phyloP scores from a whole-genome alignment of 176 grass and related monocot species.

The Ensete ventricosum region DNA sequence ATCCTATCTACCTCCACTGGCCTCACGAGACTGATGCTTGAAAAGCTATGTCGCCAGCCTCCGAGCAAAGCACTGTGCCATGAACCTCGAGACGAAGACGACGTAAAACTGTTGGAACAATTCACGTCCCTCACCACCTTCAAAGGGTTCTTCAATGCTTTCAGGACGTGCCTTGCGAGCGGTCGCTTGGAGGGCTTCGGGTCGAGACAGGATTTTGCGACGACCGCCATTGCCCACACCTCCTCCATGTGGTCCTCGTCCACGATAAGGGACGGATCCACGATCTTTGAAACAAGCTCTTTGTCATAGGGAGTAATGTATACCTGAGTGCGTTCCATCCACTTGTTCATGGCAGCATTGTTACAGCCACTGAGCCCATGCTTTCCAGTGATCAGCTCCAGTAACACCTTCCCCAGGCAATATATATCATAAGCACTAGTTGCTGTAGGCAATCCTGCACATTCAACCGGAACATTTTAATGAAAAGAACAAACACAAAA shows the following conservation, averaged over 20 bases:
- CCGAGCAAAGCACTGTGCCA: slow-evolving; percentile 58
- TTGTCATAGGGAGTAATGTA: slow-evolving; percentile 55
- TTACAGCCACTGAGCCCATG: slow-evolving; percentile 47
- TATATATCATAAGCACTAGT: slow-evolving; percentile 61
- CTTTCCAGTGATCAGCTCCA: slow-evolving; percentile 72
- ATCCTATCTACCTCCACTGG: not conserved
- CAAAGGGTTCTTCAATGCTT: slow-evolving; percentile 68
- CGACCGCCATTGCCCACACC: slow-evolving; percentile 74
- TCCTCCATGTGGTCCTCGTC: slow-evolving; percentile 89
- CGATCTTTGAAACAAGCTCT: slow-evolving; percentile 42
- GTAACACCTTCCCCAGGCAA: slow-evolving; percentile 84
- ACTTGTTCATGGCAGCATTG: slow-evolving; percentile 42
- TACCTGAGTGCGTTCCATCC: slow-evolving; percentile 39
- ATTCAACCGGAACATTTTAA: not conserved
- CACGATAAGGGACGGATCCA: slow-evolving; percentile 59
- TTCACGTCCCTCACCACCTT: slow-evolving; percentile 64
- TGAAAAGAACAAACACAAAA: not conserved
- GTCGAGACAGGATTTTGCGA: slow-evolving; percentile 79
- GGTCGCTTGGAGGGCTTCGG: slow-evolving; percentile 57
- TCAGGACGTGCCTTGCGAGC: slow-evolving; percentile 55
- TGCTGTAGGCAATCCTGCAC: slow-evolving; percentile 52
- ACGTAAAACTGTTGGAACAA: slow-evolving; percentile 21
- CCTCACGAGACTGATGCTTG: not conserved
- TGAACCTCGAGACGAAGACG: slow-evolving; percentile 48
- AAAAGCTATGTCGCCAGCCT: slow-evolving; percentile 19